These are phyloP conservation scores for Umbelopsis sp. DNA, from an alignment of 192 early-diverging fungal genomes.

Conservation along the genomic window DNA sequence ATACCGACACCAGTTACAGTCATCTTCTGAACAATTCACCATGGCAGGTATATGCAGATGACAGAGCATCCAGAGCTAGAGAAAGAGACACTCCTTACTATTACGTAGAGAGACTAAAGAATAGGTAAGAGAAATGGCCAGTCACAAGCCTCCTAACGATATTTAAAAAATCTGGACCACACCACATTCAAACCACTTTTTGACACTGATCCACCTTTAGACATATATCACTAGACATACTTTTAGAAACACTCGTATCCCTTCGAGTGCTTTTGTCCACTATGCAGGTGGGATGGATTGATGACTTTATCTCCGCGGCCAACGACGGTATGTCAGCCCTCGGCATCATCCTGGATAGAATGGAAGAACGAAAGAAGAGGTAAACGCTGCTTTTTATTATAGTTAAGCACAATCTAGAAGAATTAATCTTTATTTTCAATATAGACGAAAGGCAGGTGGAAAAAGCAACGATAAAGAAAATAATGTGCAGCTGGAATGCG, in stretches of 20 bases:
- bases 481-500: slow-evolving; percentile 47
- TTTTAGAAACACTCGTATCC: slow-evolving; percentile 43
- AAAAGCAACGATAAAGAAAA: slow-evolving; percentile 42
- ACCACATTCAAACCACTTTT: not conserved
- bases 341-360: slow-evolving; percentile 48
- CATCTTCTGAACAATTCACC: not conserved
- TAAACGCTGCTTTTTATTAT: not conserved
- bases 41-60: not conserved
- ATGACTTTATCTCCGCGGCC: slow-evolving; percentile 44
- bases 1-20: not conserved
- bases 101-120: slow-evolving; percentile 33
- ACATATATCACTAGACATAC: slow-evolving; percentile 36
- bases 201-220: slow-evolving; percentile 21
- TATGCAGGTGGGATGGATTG: slow-evolving; percentile 50
- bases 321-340: slow-evolving; percentile 51
- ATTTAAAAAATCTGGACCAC: not conserved
- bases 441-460: slow-evolving; percentile 13
- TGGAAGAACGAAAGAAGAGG: slow-evolving; percentile 45
- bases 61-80: slow-evolving; percentile 6
- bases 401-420: too few species aligned
- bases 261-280: slow-evolving; percentile 47
- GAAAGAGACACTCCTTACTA: slow-evolving; percentile 36
- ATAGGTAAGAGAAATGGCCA: slow-evolving; percentile 20
- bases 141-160: not conserved
- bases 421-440: not conserved